phyloP scores from a whole-genome alignment of 1,284 basidiomycete species.

The Ganoderma lingzhi region DNA sequence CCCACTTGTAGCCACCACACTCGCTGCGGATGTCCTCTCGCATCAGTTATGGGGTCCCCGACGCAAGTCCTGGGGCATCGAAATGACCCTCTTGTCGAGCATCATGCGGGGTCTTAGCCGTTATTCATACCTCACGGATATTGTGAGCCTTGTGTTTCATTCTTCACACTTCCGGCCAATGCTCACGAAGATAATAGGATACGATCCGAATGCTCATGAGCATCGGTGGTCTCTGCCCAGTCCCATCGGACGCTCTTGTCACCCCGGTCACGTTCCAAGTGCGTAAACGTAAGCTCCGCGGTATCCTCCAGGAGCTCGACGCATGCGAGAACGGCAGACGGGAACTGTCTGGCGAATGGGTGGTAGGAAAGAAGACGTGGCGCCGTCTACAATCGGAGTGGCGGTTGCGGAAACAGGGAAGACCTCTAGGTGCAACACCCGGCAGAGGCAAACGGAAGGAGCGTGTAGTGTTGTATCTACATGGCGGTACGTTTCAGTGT shows the following conservation, averaged over 20 bases:
- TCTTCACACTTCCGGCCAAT: background rate
- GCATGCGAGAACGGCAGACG: slow-evolving; percentile 76
- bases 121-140: slow-evolving; percentile 88
- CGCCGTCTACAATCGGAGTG: slow-evolving; percentile 88
- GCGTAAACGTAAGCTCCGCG: slow-evolving; percentile 73
- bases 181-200: slow-evolving; percentile 49
- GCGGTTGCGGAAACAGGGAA: slow-evolving; percentile 49
- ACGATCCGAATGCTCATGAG: slow-evolving; percentile 85
- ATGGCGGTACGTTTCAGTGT: slow-evolving; percentile 73
- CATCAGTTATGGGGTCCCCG: slow-evolving; percentile 85
- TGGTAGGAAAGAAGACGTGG: slow-evolving; percentile 93
- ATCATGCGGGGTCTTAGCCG: slow-evolving; percentile 88
- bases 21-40: slow-evolving; percentile 72
- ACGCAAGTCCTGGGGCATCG: slow-evolving; percentile 88
- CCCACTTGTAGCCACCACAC: slow-evolving; percentile 63
- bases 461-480: slow-evolving; percentile 91
- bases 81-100: slow-evolving; percentile 86
- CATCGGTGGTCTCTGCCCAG: slow-evolving; percentile 83
- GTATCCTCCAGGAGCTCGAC: slow-evolving; percentile 82
- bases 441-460: slow-evolving; percentile 59
- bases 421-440: slow-evolving; percentile 25
- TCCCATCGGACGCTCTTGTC: slow-evolving; percentile 93
- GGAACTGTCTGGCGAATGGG: slow-evolving; percentile 95
- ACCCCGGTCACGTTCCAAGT: slow-evolving; percentile 96
- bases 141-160: slow-evolving; percentile 59